Base-by-base conservation (phyloP, 345 rosid genomes). In the Murraya paniculata region DNA sequence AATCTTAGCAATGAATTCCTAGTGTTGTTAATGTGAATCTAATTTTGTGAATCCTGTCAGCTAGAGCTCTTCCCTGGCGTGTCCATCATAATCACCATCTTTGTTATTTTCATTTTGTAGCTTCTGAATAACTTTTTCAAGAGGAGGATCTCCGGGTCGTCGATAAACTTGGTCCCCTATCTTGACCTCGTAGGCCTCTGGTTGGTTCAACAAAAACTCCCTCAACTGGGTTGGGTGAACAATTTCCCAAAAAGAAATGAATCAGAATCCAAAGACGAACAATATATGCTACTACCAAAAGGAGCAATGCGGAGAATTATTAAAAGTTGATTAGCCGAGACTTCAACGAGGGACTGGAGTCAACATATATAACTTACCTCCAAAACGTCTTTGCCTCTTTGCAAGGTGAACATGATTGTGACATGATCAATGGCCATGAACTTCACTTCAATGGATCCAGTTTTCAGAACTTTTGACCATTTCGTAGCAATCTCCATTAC, bases 141-240 rank as follows among this genome's bases (percentile, higher is more conserved):
- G 73, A 1, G 99, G 94, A 68, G 94, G 97, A 85, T 94, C 97
- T 58, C 97, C 99, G 1, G 92, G 82, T 82, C 97, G 87, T 50
- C 97, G 82, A 71, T 86, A 96, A 73, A 77, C 83, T 80, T 87
- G 88, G 48, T 96, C 97, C 50, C 94, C 97, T 5, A 92, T 87
- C 90, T 94, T 94, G 27, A 96, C 77, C 85, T 96, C 97, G 66
- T 94, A 94, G 22, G 95, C 95, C 31, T 96, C 99, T 24, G 81
- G 87, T 62, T 94, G 95, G 21, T 77, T 87, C 84, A 94, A 72
- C 31, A 96, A 73, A 56, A 91, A 96, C 71, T 96, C 98, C 89
- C 86, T 94, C 85, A 95, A 78, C 99, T 95, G 87, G 57, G 9
- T 60, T 19, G 41, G 71, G 72, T 3, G 50, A 45, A 45, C 50